Evolutionary conservation across 306 rosid genomes (phyloP).

Genomic region (Corylus heterophylla): DNA sequence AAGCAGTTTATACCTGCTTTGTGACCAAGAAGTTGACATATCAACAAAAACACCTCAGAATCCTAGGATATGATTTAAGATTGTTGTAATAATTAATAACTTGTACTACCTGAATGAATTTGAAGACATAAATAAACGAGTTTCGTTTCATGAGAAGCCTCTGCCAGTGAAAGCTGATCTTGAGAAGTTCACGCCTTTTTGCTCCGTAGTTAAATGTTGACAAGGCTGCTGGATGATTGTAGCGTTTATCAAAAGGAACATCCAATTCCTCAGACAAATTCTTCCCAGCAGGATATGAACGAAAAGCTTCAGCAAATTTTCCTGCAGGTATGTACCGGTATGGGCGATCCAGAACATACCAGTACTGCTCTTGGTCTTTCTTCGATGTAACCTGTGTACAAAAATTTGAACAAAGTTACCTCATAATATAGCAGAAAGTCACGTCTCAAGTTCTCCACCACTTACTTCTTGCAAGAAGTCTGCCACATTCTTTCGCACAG

Average conservation of each 20-base stretch:
- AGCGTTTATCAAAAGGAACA: conserved; percentile 74
- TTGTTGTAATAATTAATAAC: not conserved
- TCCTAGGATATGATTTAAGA: not conserved
- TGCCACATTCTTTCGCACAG: conserved; percentile 90
- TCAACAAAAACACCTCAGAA: not conserved
- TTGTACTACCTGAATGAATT: conserved; percentile 82
- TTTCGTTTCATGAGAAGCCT: conserved; percentile 86
- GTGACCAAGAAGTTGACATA: not conserved
- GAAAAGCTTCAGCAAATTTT: conserved; percentile 82
- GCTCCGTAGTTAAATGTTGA: conserved; percentile 74
- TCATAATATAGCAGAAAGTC: conserved; percentile 15
- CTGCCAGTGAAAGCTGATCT: conserved; percentile 80
- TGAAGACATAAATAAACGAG: conserved; percentile 89
- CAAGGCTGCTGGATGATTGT: conserved; percentile 93
- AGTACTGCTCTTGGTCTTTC: conserved; percentile 99
- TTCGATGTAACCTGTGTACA: conserved; percentile 75
- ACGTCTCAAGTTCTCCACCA: conserved; percentile 22
- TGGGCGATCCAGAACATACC: conserved; percentile 75
- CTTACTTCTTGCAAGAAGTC: conserved; percentile 98
- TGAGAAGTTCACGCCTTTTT: conserved; percentile 67
- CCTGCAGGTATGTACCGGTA: conserved; percentile 75
- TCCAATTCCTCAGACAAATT: conserved; percentile 65
- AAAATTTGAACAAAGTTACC: conserved; percentile 24
- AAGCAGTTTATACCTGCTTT: not conserved
- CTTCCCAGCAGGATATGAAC: conserved; percentile 62